phyloP scores from a whole-genome alignment of 495 filamentous ascomycete species.

The Podospora fimiseda region DNA sequence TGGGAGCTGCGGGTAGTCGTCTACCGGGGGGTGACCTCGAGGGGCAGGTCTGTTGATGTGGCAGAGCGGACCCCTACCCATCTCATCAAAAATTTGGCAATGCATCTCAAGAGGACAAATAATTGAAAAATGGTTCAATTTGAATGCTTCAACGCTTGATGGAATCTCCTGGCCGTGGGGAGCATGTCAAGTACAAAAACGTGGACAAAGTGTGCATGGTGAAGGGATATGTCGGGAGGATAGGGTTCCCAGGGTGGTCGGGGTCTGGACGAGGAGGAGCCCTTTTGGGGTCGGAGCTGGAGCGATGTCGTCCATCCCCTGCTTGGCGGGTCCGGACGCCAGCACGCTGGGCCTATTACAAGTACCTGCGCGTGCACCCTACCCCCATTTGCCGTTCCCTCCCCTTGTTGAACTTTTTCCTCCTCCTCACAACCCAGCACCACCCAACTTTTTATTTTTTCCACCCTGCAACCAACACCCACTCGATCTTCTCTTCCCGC shows the following conservation, averaged over 20 bases:
- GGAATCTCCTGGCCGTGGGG: conserved; percentile 20
- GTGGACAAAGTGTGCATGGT: conserved; percentile 12
- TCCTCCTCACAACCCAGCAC: conserved; percentile 15
- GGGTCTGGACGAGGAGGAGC: conserved; percentile 24
- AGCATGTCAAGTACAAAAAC: conserved; percentile 30
- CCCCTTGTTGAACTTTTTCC: conserved; percentile 32
- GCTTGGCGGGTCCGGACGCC: conserved; percentile 26
- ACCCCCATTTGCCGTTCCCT: conserved; percentile 26
- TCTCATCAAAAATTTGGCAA: conserved; percentile 18
- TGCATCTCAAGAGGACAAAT: conserved; percentile 12
- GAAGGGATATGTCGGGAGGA: conserved; percentile 10
- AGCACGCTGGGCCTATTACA: conserved; percentile 14
- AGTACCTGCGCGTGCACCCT: conserved; percentile 11
- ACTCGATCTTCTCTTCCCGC: neutral
- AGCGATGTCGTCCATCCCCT: conserved; percentile 17
- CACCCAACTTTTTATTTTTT: conserved; percentile 1
- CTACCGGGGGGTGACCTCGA: conserved; percentile 15
- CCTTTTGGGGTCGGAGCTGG: conserved; percentile 23
- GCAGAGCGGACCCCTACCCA: conserved; percentile 29
- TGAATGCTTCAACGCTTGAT: conserved; percentile 13
- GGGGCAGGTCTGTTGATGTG: conserved; percentile 7
- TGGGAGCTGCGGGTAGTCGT: neutral
- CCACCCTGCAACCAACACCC: neutral
- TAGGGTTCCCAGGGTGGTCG: conserved; percentile 22
- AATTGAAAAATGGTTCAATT: conserved; percentile 17